Evolutionary conservation across 257 asterid genomes (phyloP).

Genomic region (Fraxinus quadrangulata): DNA sequence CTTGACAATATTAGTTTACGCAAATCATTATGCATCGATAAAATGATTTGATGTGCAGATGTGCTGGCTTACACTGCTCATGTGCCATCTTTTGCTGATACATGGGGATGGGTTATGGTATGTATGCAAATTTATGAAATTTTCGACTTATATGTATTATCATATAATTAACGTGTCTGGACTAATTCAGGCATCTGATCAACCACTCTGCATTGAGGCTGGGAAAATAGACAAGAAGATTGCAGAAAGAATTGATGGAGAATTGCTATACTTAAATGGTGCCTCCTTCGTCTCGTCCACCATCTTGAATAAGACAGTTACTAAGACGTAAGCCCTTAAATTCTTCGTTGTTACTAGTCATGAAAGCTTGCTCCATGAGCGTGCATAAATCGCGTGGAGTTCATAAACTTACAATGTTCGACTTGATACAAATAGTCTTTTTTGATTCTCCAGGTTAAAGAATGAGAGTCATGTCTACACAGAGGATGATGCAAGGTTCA

Average conservation of each 20-base stretch:
- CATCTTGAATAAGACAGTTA: slow-evolving; percentile 80
- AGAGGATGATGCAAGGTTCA: slow-evolving; percentile 92
- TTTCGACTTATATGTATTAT: neutral
- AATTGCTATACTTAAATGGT: slow-evolving; percentile 77
- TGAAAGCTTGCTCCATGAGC: too few species aligned
- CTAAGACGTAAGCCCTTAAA: slow-evolving; percentile 60
- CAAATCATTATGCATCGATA: neutral
- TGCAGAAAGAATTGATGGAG: slow-evolving; percentile 85
- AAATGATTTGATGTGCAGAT: slow-evolving; percentile 43
- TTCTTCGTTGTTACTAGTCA: neutral
- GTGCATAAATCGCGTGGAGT: too few species aligned
- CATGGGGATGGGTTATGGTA: slow-evolving; percentile 99
- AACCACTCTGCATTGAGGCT: slow-evolving; percentile 77
- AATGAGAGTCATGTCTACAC: slow-evolving; percentile 91
- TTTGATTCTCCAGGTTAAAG: slow-evolving; percentile 54
- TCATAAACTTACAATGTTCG: neutral
- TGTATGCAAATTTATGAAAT: slow-evolving; percentile 33
- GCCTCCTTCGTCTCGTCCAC: slow-evolving; percentile 87
- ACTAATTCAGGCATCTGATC: slow-evolving; percentile 73
- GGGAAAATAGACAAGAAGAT: slow-evolving; percentile 82
- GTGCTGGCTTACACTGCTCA: slow-evolving; percentile 94
- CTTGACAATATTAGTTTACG: neutral
- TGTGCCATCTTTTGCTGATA: slow-evolving; percentile 95
- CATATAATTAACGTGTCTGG: neutral
- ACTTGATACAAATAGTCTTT: neutral